Conservation (phyloP, 139 green algal species). For the Spirogloea muscicola region DNA sequence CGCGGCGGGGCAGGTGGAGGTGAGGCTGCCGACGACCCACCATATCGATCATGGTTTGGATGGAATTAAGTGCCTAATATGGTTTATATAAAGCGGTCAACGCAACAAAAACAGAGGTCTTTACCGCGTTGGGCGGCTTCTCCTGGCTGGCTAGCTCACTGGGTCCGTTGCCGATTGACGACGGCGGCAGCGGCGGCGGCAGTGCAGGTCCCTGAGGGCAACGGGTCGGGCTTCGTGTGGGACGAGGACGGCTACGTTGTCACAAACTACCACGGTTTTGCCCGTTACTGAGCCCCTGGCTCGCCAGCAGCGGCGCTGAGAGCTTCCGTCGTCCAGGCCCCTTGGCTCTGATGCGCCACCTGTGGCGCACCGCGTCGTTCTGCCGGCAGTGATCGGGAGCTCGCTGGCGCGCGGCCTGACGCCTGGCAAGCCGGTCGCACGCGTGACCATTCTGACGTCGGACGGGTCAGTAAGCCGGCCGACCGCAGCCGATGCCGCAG, state of each 20-base stretch:
- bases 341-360: no score
- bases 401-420: slow-evolving; percentile 2
- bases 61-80: no score
- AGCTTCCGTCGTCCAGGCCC: no score
- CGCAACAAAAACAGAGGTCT: no score
- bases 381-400: slow-evolving; percentile 28
- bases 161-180: no score
- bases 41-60: background rate
- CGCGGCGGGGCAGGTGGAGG: slow-evolving; percentile 23
- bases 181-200: no score
- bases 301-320: no score
- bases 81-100: no score
- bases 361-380: background rate
- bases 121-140: no score
- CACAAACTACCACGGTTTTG: slow-evolving; percentile 77
- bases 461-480: slow-evolving; percentile 55
- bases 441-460: slow-evolving; percentile 61
- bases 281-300: no score
- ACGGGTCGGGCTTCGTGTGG: slow-evolving; percentile 72
- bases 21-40: background rate
- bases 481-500: no score
- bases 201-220: slow-evolving; percentile 66
- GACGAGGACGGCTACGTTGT: slow-evolving; percentile 65
- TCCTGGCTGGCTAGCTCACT: no score
- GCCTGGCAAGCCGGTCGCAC: slow-evolving; percentile 45